Percentiles rank a stretch among this genome's conserved stretches.
These are phyloP conservation scores for Lupinus albus DNA, from an alignment of 306 rosid genomes.

Conservation along the genomic window DNA sequence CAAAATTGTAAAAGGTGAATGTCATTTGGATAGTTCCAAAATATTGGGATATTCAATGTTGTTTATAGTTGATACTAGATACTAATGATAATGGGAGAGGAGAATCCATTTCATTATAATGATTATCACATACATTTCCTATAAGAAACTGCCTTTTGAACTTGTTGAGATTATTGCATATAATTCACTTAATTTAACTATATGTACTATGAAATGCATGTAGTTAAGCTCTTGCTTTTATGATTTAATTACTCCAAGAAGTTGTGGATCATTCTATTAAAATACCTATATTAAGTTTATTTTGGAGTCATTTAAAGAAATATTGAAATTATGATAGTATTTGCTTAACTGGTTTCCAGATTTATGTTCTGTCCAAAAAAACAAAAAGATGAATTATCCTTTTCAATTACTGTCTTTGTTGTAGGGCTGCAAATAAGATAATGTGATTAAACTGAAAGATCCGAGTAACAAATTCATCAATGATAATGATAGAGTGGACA, in stretches of 20 bases:
- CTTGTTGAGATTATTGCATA: slow-evolving; percentile 1
- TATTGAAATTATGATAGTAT: slow-evolving; percentile 2
- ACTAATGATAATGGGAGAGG: neutral
- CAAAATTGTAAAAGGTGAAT: slow-evolving; percentile 7
- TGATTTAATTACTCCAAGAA: neutral
- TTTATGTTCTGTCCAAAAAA: slow-evolving; percentile 2
- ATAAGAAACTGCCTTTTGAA: neutral
- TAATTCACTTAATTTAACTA: slow-evolving; percentile 19
- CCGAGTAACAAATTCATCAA: slow-evolving; percentile 21
- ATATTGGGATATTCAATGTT: neutral
- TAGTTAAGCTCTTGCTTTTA: neutral
- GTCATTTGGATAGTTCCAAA: slow-evolving; percentile 5
- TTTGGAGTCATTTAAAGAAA: slow-evolving; percentile 10
- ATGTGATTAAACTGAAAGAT: slow-evolving; percentile 24
- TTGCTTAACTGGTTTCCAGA: neutral
- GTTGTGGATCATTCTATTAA: slow-evolving; percentile 1
- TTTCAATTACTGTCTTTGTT: slow-evolving; percentile 5
- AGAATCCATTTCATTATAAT: slow-evolving; percentile 1
- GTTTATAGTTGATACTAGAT: neutral
- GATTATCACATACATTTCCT: slow-evolving; percentile 22
- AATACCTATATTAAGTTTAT: neutral
- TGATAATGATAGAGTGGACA: slow-evolving; percentile 7
- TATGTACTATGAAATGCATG: neutral
- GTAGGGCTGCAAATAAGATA: slow-evolving; percentile 18
- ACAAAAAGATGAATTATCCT: slow-evolving; percentile 4